Evolutionary conservation across 805 yeast genomes (phyloP), one percentile per base, ranked within the genome.

Genomic region (Candida palmyrensis): DNA sequence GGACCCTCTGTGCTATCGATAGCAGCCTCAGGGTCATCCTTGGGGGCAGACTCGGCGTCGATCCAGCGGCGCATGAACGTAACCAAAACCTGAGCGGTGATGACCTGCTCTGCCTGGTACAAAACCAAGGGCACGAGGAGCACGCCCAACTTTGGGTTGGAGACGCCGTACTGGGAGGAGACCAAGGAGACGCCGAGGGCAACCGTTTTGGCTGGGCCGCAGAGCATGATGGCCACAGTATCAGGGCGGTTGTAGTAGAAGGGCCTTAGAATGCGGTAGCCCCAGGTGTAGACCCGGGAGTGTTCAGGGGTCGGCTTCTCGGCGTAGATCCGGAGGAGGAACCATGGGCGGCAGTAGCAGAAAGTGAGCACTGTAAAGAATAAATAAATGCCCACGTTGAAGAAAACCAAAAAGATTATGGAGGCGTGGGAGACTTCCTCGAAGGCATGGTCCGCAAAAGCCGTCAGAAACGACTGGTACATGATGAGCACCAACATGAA

Each of bases 181-280:
- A 82, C 68, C 32, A 87, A 64, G 1, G 95, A 82, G 3, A 87
- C 95, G 23, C 96, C 96, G 32, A 87, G 64, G 0, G 96, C 96
- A 0, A 95, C 96, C 1, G 96, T 87, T 55, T 87, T 88, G 2
- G 96, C 95, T 4, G 95, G 90, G 8, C 95, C 95, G 57, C 95
- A 85, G 38, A 86, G 69, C 82, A 87, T 73, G 32, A 88, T 72
- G 9, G 89, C 70, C 22, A 85, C 84, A 0, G 95, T 75, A 48
- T 88, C 95, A 32, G 64, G 55, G 44, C 79, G 73, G 46, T 69
- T 67, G 55, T 82, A 82, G 55, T 81, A 82, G 47, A 83, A 85
- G 2, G 90, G 90, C 35, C 67, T 54, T 38, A 77, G 56, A 2
- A 67, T 19, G 27, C 53, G 55, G 50, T 77, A 73, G 15, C 64